Percentiles rank a stretch among this genome's conserved stretches.
phyloP scores from a whole-genome alignment of 2,329 filamentous ascomycete genomes.

The Fusarium brevicatenulatum region DNA sequence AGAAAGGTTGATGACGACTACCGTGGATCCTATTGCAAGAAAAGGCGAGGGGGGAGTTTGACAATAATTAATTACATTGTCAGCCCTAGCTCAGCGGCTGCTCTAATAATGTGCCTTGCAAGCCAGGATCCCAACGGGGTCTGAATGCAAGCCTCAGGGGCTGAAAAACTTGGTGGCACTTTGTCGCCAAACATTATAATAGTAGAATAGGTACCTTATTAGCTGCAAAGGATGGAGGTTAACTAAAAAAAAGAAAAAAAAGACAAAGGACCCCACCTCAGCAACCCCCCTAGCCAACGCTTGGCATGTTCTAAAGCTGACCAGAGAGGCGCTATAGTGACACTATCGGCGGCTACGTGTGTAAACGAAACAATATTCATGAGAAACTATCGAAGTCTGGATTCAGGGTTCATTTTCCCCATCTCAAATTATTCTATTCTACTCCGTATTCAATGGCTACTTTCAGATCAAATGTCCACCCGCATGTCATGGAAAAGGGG shows the following conservation, averaged over 20 bases:
- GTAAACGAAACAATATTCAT: conserved; percentile 38
- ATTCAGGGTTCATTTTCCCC: conserved; percentile 14
- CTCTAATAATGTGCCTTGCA: not conserved
- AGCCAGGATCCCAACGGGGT: not conserved
- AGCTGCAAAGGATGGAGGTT: conserved; percentile 3
- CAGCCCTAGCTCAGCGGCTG: conserved; percentile 10
- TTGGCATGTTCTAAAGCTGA: conserved; percentile 12
- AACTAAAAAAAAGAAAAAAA: not conserved
- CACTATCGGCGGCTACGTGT: conserved; percentile 32
- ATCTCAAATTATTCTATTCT: not conserved
- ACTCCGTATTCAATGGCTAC: not conserved
- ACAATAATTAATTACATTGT: conserved; percentile 8
- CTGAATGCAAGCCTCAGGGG: conserved; percentile 31
- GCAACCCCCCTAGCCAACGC: not conserved
- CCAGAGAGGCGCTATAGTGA: conserved; percentile 8
- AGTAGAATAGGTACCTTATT: not conserved
- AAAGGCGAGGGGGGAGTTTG: conserved; percentile 1
- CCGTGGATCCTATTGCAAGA: not conserved
- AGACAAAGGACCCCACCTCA: not conserved
- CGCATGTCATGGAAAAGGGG: not conserved
- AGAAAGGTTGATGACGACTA: conserved; percentile 16
- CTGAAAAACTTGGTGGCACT: not conserved
- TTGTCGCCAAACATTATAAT: not conserved
- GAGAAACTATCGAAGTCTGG: conserved; percentile 34
- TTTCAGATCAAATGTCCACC: not conserved